phyloP scores from a whole-genome alignment of 495 filamentous ascomycete species.

The Talaromyces liani region DNA sequence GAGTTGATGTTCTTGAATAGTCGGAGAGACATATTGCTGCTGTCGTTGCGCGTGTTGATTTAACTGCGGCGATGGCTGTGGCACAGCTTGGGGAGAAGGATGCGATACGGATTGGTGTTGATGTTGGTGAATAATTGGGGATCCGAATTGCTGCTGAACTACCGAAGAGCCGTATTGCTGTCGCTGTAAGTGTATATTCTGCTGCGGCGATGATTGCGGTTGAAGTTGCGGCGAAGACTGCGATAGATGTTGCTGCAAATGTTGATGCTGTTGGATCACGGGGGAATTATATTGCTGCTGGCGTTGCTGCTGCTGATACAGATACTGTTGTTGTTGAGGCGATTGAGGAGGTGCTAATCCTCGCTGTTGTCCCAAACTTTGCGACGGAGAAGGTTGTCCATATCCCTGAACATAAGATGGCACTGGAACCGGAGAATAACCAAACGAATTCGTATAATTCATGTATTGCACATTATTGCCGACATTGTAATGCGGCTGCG shows the following conservation, averaged over 20 bases:
- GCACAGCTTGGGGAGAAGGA: constrained; percentile 4
- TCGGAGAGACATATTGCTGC: constrained; percentile 4
- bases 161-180: constrained; percentile 8
- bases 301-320: constrained; percentile 18
- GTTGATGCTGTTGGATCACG: constrained; percentile 10
- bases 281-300: constrained; percentile 12
- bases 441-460: constrained; percentile 32
- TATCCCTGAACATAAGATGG: constrained; percentile 23
- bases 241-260: constrained; percentile 15
- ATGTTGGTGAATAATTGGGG: constrained; percentile 2
- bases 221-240: constrained; percentile 9
- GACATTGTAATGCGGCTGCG: constrained; percentile 35
- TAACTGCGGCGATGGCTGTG: constrained; percentile 8
- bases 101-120: background rate
- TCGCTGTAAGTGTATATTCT: constrained; percentile 4
- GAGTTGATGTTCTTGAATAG: background rate
- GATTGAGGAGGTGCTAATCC: constrained; percentile 1
- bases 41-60: constrained; percentile 1
- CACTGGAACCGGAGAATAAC: constrained; percentile 33
- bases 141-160: background rate
- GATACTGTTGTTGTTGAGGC: constrained; percentile 14
- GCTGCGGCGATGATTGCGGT: background rate
- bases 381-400: constrained; percentile 22
- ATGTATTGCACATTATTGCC: constrained; percentile 25
- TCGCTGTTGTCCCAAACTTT: constrained; percentile 12